These are phyloP conservation scores for Stagonosporopsis vannaccii DNA, from an alignment of 2,329 filamentous ascomycete species.

Conservation along the genomic window DNA sequence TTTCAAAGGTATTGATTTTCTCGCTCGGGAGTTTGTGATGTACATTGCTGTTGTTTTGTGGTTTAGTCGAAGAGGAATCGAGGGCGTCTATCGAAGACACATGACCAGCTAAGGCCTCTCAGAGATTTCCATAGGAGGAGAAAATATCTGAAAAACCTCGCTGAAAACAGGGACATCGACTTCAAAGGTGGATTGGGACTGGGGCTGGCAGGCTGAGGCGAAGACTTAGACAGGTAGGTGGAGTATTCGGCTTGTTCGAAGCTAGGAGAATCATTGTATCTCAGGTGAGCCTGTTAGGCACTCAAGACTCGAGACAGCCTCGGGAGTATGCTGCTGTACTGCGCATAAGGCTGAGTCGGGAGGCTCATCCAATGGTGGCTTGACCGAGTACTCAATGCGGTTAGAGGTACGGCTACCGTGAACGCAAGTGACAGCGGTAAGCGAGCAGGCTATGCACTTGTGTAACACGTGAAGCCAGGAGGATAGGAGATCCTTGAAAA, in stretches of 20 bases:
- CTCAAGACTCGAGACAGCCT: background rate
- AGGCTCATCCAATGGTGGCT: constrained; percentile 14
- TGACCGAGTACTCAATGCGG: constrained; percentile 16
- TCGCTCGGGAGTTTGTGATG: constrained; percentile 20
- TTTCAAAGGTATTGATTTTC: constrained; percentile 25
- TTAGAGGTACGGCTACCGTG: constrained; percentile 9
- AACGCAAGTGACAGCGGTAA: constrained; percentile 16
- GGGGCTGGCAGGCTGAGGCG: background rate
- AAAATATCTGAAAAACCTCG: background rate
- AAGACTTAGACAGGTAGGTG: background rate
- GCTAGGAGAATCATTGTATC: background rate
- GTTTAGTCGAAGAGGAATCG: background rate
- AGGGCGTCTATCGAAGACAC: constrained; percentile 6
- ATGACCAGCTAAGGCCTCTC: background rate
- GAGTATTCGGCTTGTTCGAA: background rate
- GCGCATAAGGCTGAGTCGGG: constrained; percentile 28
- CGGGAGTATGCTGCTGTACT: background rate
- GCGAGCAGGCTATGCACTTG: constrained; percentile 7
- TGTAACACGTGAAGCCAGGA: background rate
- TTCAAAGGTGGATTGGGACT: background rate
- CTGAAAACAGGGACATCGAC: background rate
- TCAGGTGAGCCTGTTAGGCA: background rate
- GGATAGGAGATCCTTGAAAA: background rate
- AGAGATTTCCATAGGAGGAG: background rate
- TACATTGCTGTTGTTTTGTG: constrained; percentile 21